A percentile compares a stretch with the other conserved stretches of the same genome.
These are phyloP conservation scores for Gleditsia sinensis DNA, from an alignment of 306 rosid species.

Conservation along the genomic window DNA sequence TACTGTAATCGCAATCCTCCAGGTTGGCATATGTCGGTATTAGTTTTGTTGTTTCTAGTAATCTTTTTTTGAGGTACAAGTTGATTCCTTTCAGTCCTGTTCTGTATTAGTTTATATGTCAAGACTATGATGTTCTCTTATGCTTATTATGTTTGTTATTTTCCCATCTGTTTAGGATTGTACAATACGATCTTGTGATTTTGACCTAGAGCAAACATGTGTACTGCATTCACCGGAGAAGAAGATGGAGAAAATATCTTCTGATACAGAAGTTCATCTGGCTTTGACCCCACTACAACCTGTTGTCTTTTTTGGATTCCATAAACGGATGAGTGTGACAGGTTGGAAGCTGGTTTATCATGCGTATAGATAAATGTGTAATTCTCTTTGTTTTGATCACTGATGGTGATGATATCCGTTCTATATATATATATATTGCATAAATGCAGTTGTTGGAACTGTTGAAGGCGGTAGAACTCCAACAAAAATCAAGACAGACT, in stretches of 20 bases:
- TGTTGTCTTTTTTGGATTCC: constrained; percentile 93
- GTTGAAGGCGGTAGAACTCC: constrained; percentile 97
- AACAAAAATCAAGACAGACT: constrained; percentile 93
- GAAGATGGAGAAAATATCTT: constrained; percentile 75
- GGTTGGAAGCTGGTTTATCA: constrained; percentile 51
- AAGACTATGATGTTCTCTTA: constrained; percentile 26
- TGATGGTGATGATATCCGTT: constrained; percentile 16
- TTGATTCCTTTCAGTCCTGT: neutral
- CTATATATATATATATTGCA: constrained; percentile 33
- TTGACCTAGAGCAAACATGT: constrained; percentile 94
- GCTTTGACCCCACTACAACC: constrained; percentile 92
- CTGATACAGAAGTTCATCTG: constrained; percentile 91
- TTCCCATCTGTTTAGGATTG: constrained; percentile 72
- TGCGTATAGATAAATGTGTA: neutral
- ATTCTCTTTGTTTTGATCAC: constrained; percentile 18
- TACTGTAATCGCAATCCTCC: constrained; percentile 82
- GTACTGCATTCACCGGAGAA: constrained; percentile 96
- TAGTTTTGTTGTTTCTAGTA: neutral
- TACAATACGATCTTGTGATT: constrained; percentile 94
- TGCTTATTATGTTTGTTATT: constrained; percentile 21
- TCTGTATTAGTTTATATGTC: constrained; percentile 24
- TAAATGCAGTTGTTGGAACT: constrained; percentile 91
- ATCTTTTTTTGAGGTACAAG: neutral
- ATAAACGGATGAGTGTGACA: constrained; percentile 93
- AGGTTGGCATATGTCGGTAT: constrained; percentile 53